Evolutionary conservation across 2,329 filamentous ascomycete species (phyloP).

Genomic region (Ascochyta pisi): DNA sequence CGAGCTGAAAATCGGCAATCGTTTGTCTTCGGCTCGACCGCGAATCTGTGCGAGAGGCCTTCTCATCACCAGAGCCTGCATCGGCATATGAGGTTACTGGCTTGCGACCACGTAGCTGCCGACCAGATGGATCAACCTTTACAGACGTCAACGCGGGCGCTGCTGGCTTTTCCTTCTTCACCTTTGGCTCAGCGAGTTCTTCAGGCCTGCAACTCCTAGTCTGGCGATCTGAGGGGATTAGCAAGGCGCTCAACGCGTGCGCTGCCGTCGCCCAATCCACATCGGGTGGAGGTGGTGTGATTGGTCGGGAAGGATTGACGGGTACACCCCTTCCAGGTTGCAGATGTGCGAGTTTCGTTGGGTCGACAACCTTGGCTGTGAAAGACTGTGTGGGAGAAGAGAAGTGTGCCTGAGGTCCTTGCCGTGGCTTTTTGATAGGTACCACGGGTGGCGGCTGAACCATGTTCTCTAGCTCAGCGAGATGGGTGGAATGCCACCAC

Average conservation of each 20-base stretch:
- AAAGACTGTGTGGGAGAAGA: constrained; percentile 89
- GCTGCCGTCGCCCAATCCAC: constrained; percentile 87
- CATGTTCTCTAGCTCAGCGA: constrained; percentile 44
- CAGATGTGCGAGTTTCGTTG: constrained; percentile 68
- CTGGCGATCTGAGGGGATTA: constrained; percentile 78
- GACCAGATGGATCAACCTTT: constrained; percentile 56
- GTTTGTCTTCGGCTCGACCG: constrained; percentile 47
- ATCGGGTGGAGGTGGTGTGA: constrained; percentile 76
- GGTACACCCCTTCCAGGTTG: constrained; percentile 55
- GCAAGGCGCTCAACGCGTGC: constrained; percentile 79
- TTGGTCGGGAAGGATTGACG: constrained; percentile 50
- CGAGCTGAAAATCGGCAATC: constrained; percentile 47
- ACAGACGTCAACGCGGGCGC: constrained; percentile 42
- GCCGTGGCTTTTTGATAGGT: constrained; percentile 67
- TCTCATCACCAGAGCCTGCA: constrained; percentile 54
- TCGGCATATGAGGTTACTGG: constrained; percentile 58
- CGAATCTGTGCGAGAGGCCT: constrained; percentile 31
- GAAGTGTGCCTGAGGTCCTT: constrained; percentile 71
- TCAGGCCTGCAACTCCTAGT: constrained; percentile 78
- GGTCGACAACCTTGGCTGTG: constrained; percentile 76
- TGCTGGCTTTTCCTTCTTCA: constrained; percentile 59
- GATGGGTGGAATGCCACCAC: constrained; percentile 54
- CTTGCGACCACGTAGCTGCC: constrained; percentile 76
- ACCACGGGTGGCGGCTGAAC: constrained; percentile 39
- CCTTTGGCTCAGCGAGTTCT: constrained; percentile 71